A percentile compares a stretch with the other conserved stretches of the same genome.
These are phyloP conservation scores for Coleophoma eucalyptorum DNA, from an alignment of 2,329 filamentous ascomycete genomes.

Conservation along the genomic window DNA sequence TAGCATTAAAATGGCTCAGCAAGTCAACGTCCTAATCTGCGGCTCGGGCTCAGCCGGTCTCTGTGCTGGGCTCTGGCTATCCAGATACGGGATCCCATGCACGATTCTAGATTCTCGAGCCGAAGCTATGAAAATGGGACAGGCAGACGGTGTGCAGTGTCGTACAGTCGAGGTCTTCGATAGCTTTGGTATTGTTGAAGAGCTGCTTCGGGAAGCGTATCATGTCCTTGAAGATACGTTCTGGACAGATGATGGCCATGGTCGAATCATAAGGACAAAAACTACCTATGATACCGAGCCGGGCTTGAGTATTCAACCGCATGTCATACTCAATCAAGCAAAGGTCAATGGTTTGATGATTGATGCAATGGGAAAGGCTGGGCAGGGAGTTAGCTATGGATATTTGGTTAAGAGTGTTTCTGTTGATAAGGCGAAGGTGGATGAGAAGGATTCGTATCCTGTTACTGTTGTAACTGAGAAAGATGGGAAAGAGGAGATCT, in stretches of 20 bases:
- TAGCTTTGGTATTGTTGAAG: conserved; percentile 52
- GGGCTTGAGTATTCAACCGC: conserved; percentile 58
- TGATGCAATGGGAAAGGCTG: conserved; percentile 52
- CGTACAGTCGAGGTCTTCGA: conserved; percentile 61
- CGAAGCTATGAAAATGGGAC: conserved; percentile 52
- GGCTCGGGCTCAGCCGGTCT: conserved; percentile 61
- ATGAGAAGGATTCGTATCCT: conserved; percentile 50
- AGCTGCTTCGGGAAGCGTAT: conserved; percentile 61
- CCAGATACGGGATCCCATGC: conserved; percentile 50
- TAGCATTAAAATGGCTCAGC: conserved; percentile 9
- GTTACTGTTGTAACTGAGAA: conserved; percentile 54
- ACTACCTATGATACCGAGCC: conserved; percentile 59
- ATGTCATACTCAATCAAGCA: conserved; percentile 68
- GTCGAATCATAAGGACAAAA: conserved; percentile 51
- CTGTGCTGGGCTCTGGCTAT: conserved; percentile 57
- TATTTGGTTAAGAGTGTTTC: conserved; percentile 51
- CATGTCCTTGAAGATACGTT: conserved; percentile 59
- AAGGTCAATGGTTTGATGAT: conserved; percentile 64
- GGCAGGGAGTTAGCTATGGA: conserved; percentile 54
- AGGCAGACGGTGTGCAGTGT: conserved; percentile 61
- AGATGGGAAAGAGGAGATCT: conserved; percentile 48
- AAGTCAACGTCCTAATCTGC: conserved; percentile 53
- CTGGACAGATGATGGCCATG: conserved; percentile 54
- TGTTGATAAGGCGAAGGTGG: conserved; percentile 44
- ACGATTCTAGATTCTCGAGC: conserved; percentile 52